Evolutionary conservation across 2,329 filamentous ascomycete genomes (phyloP), one percentile per base, ranked within the genome.

Genomic region (Hymenoscyphus occultus): DNA sequence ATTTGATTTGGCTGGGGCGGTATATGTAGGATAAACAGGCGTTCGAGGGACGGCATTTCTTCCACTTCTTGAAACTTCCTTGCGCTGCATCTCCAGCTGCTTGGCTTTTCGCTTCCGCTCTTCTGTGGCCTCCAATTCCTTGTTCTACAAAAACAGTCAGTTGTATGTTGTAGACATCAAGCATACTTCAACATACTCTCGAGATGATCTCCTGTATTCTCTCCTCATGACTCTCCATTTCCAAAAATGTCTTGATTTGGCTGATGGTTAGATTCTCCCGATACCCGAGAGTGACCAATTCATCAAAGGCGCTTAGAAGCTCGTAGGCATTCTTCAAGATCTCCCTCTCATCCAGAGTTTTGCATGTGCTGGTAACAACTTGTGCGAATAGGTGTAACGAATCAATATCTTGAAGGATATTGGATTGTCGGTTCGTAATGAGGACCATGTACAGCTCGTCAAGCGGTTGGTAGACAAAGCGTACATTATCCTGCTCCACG

Each of bases 381-480:
- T 99, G 95, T 66, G 94, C 94, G 77, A 99, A 99, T 22, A 99
- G 86, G 78, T 99, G 96, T 67, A 99, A 86, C 66, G 95, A 97
- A 80, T 98, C 95, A 78, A 99, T 99, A 79, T 99, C 95, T 81
- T 99, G 95, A 61, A 99, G 86, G 72, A 99, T 99, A 81, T 99
- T 99, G 79, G 94, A 98, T 83, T 98, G 95, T 74, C 93, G 91
- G 84, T 99, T 99, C 78, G 96, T 99, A 80, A 99, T 98, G 75
- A 99, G 88, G 71, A 99, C 94, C 87, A 99, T 98, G 86, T 99
- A 99, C 70, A 99, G 89, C 83, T 99, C 96, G 81, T 99, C 96
- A 70, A 99, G 86, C 67, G 95, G 96, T 79, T 99, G 95, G 83
- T 99, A 99, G 65, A 99, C 95, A 77, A 97, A 99, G 81, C 95